A percentile compares a stretch with the other conserved stretches of the same genome.
phyloP scores from a whole-genome alignment of 805 yeast genomes.

The Komagataella kurtzmanii region DNA sequence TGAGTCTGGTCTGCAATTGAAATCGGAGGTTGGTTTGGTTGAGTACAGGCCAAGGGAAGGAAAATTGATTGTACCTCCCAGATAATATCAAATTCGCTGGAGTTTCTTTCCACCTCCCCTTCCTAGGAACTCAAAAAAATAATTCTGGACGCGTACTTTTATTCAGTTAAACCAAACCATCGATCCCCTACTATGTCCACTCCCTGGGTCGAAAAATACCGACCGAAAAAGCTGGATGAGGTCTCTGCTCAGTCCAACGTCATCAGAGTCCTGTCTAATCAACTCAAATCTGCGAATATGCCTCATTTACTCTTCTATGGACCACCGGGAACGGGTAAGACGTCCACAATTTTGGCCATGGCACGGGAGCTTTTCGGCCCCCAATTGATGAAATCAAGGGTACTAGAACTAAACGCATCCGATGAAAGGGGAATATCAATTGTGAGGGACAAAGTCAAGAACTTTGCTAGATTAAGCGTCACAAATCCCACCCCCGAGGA shows the following conservation, averaged over 20 bases:
- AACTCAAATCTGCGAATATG: conserved; percentile 66
- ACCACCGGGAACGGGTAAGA: conserved; percentile 90
- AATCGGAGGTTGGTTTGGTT: too few species aligned
- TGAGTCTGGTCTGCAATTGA: not conserved
- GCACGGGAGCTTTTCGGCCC: conserved; percentile 77
- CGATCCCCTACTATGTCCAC: not conserved
- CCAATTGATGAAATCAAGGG: conserved; percentile 48
- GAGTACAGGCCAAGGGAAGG: not conserved
- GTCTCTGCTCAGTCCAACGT: conserved; percentile 90
- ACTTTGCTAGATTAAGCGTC: conserved; percentile 74
- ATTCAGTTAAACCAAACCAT: not conserved
- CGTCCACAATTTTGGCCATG: conserved; percentile 76
- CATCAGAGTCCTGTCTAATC: conserved; percentile 65
- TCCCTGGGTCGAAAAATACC: conserved; percentile 94
- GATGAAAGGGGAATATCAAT: conserved; percentile 87
- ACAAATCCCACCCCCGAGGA: conserved; percentile 69
- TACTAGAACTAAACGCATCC: conserved; percentile 76
- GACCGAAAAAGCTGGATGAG: conserved; percentile 80
- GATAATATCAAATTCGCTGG: not conserved
- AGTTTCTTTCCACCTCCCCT: not conserved
- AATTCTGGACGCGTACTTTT: not conserved
- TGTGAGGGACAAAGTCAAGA: conserved; percentile 75
- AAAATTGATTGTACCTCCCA: not conserved
- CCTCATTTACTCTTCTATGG: conserved; percentile 92
- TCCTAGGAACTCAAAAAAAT: not conserved